Base-by-base conservation (phyloP, 371 early-diverging fungal species). In the Saksenaea vasiformis region DNA sequence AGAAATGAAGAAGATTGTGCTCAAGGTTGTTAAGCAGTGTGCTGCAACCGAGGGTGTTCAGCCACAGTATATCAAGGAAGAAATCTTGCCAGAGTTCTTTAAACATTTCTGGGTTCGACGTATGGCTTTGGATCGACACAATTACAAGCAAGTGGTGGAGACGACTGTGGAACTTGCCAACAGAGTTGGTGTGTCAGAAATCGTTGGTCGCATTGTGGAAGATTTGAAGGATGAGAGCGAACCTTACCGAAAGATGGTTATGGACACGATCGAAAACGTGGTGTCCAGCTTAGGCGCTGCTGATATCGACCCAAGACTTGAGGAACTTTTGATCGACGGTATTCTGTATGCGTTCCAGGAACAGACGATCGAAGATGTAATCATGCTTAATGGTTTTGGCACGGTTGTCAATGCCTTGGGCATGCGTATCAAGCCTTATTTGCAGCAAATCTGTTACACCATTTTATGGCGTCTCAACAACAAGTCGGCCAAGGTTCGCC, bases 321-420 rank as follows among this genome's bases (percentile, higher is more conserved):
- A 96, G 75, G 95, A 95, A 76, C 76, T 89, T 15, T 76, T 98
- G 67, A 93, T 98, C 63, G 99, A 98, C 71, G 98, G 97, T 64
- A 91, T 96, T 47, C 76, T 98, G 51, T 97, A 92, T 71, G 96
- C 98, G 3, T 98, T 98, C 90, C 97, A 98, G 79, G 97, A 98
- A 78, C 98, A 97, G 72, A 87, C 90, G 0, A 85, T 88, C 10
- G 97, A 95, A 67, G 98, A 93, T 66, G 85, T 89, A 27, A 86
- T 95, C 56, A 93, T 97, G 89, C 79, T 98, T 58, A 96, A 97
- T 67, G 98, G 95, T 28, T 96, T 98, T 67, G 97, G 98, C 64
- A 94, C 92, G 0, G 93, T 96, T 0, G 93, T 98, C 38, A 94
- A 92, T 70, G 92, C 94, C 0, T 84, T 98, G 13, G 95, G 96